phyloP scores from a whole-genome alignment of 1,284 basidiomycete genomes.

The Malassezia brasiliensis region DNA sequence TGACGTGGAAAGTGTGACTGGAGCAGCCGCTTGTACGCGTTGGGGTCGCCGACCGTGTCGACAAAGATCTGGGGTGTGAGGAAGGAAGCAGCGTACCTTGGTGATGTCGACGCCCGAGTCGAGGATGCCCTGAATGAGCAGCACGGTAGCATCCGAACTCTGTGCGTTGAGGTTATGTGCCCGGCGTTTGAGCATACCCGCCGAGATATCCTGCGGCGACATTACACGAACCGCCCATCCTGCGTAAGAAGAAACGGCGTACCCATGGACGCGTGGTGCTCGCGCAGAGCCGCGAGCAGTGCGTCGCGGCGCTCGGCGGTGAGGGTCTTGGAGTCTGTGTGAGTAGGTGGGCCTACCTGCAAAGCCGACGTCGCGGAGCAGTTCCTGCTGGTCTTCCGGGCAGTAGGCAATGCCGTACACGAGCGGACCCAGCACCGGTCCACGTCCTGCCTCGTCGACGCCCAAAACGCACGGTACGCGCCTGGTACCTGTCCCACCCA shows the following conservation, averaged over 20 bases:
- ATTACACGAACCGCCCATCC: conserved; percentile 72
- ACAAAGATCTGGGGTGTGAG: conserved; percentile 65
- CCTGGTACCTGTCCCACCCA: conserved; percentile 7
- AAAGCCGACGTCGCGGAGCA: conserved; percentile 73
- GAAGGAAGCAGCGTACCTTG: conserved; percentile 50
- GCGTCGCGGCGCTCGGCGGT: conserved; percentile 54
- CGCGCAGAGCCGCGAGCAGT: conserved; percentile 40
- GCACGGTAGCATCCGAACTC: conserved; percentile 79
- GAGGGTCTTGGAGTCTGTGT: conserved; percentile 78
- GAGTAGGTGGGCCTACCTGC: conserved; percentile 56
- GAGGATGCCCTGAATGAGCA: conserved; percentile 73
- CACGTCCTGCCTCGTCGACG: conserved; percentile 91
- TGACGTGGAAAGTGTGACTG: conserved; percentile 30
- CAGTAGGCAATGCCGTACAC: conserved; percentile 95
- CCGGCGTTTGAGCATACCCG: conserved; percentile 74
- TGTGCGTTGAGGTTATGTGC: conserved; percentile 86
- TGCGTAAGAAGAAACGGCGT: neutral
- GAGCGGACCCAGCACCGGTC: conserved; percentile 77
- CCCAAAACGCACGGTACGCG: conserved; percentile 55
- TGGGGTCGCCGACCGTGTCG: conserved; percentile 82
- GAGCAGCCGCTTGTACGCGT: conserved; percentile 59
- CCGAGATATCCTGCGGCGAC: conserved; percentile 82
- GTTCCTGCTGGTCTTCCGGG: conserved; percentile 64
- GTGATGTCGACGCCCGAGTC: conserved; percentile 70
- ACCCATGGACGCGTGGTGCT: conserved; percentile 19